Evolutionary conservation across 192 early-diverging fungal genomes (phyloP).

Genomic region (Radiomyces spectabilis): DNA sequence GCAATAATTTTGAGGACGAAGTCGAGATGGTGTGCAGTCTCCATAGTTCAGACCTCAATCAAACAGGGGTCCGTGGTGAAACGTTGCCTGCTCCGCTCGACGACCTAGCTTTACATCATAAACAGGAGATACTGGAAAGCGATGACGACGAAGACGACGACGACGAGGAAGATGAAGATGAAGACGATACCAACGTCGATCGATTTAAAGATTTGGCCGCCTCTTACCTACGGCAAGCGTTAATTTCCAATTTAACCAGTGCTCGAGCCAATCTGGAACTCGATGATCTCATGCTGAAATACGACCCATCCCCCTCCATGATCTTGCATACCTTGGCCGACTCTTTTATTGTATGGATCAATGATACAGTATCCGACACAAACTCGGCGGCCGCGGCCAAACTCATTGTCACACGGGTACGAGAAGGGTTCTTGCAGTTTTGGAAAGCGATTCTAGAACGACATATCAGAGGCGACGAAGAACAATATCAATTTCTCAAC

Average conservation of each 20-base stretch:
- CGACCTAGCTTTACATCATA: not conserved
- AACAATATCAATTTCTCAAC: slow-evolving; percentile 25
- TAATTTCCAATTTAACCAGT: slow-evolving; percentile 26
- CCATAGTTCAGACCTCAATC: no score
- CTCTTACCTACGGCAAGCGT: slow-evolving; percentile 29
- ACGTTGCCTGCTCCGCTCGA: not conserved
- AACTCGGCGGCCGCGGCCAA: not conserved
- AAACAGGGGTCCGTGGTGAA: no score
- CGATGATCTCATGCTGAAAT: slow-evolving; percentile 40
- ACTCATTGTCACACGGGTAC: slow-evolving; percentile 14
- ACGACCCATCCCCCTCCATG: slow-evolving; percentile 17
- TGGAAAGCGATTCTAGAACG: slow-evolving; percentile 34
- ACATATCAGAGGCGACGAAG: slow-evolving; percentile 23
- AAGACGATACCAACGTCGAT: not conserved
- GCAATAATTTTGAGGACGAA: slow-evolving; percentile 7
- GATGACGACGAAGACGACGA: slow-evolving; percentile 24
- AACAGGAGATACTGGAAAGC: slow-evolving; percentile 1
- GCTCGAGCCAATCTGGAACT: slow-evolving; percentile 36
- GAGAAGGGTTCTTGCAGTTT: slow-evolving; percentile 26
- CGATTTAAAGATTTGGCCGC: slow-evolving; percentile 27
- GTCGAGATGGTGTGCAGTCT: slow-evolving; percentile 5
- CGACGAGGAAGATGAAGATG: slow-evolving; percentile 14
- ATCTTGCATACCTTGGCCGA: slow-evolving; percentile 22
- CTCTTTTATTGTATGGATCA: slow-evolving; percentile 24
- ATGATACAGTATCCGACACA: not conserved